Percentiles rank a stretch among this genome's conserved stretches.
Evolutionary conservation across 2,329 filamentous ascomycete genomes (phyloP).

Genomic region (Seiridium cupressi): DNA sequence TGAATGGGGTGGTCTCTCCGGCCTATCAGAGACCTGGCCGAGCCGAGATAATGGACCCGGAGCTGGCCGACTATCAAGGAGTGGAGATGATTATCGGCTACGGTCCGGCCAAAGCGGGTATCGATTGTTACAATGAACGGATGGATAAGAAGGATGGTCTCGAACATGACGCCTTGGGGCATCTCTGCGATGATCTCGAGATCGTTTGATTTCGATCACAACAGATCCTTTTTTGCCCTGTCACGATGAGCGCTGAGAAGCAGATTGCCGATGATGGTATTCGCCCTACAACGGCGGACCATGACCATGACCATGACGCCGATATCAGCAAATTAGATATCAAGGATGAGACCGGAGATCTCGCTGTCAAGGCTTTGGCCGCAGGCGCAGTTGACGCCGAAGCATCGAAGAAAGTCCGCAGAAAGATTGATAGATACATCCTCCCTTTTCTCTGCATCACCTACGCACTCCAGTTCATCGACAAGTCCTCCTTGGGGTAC

Average conservation of each 20-base stretch:
- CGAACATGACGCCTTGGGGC: not conserved
- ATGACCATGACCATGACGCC: not conserved
- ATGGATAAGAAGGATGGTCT: not conserved
- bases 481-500: constrained; percentile 23
- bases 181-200: not conserved
- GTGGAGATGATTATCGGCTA: not conserved
- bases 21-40: too few relatives aligned
- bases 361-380: constrained; percentile 33
- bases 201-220: not conserved
- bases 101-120: not conserved
- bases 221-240: not conserved
- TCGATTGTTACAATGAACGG: not conserved
- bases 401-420: constrained; percentile 17
- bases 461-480: constrained; percentile 24
- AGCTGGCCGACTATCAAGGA: constrained; percentile 2
- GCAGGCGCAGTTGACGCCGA: constrained; percentile 20
- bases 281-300: constrained; percentile 15
- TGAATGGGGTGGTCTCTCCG: too few relatives aligned
- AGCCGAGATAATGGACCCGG: not conserved
- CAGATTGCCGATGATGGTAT: constrained; percentile 4
- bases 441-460: constrained; percentile 24
- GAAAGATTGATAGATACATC: constrained; percentile 16
- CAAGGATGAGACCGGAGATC: constrained; percentile 28
- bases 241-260: constrained; percentile 1
- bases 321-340: constrained; percentile 18